Conservation (phyloP, 2,329 filamentous ascomycete genomes). For the Paraphaeosphaeria minitans region DNA sequence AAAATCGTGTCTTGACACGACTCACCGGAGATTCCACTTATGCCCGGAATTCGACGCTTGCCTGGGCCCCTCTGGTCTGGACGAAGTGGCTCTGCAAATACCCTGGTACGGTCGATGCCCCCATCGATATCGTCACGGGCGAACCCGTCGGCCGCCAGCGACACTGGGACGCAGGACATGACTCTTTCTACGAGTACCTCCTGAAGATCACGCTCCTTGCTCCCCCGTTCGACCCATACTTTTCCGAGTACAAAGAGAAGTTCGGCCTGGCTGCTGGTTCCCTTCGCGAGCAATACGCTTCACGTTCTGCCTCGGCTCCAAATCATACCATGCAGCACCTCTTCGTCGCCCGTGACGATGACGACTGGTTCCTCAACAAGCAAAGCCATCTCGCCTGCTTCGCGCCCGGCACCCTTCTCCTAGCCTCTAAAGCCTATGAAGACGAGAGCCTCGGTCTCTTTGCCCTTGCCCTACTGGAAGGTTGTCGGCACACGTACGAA, state of each 20-base stretch:
- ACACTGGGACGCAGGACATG: conserved; percentile 53
- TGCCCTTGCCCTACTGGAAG: conserved; percentile 48
- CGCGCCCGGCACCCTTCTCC: conserved; percentile 47
- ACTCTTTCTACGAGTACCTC: conserved; percentile 52
- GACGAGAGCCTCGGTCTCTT: conserved; percentile 41
- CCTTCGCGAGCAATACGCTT: conserved; percentile 42
- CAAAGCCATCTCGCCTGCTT: conserved; percentile 49
- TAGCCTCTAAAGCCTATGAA: conserved; percentile 44
- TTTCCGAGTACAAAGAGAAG: conserved; percentile 37
- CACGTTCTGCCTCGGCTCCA: conserved; percentile 43
- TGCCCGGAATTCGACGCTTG: conserved; percentile 48
- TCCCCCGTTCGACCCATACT: conserved; percentile 43
- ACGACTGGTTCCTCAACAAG: conserved; percentile 44
- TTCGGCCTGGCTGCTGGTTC: conserved; percentile 45
- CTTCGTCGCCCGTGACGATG: conserved; percentile 45
- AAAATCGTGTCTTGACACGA: conserved; percentile 49
- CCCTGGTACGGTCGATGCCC: conserved; percentile 49
- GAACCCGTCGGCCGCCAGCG: conserved; percentile 45
- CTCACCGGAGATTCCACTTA: conserved; percentile 50
- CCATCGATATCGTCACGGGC: conserved; percentile 51
- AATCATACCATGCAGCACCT: conserved; percentile 46
- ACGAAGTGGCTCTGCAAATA: conserved; percentile 47
- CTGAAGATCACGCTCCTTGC: conserved; percentile 48
- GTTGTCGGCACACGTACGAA: conserved; percentile 46
- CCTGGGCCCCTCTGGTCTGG: conserved; percentile 55